Percentiles rank a stretch among this genome's conserved stretches.
phyloP scores from a whole-genome alignment of 441 rosid genomes.

The Pelargonium myrrhifolium region DNA sequence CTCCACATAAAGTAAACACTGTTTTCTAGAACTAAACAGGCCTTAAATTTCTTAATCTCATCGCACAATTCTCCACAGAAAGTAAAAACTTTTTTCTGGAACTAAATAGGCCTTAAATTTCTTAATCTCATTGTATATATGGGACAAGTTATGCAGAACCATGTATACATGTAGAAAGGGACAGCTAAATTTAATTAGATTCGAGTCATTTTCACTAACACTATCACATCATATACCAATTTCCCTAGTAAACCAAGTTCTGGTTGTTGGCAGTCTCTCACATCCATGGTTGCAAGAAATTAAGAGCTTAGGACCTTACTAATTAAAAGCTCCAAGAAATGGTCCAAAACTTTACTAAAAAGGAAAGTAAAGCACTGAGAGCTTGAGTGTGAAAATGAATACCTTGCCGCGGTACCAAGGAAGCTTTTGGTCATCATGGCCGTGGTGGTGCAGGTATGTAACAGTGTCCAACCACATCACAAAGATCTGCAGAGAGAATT shows the following conservation, averaged over 20 bases:
- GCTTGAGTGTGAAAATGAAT: background rate
- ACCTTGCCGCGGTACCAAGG: slow-evolving; percentile 99
- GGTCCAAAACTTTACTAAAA: background rate
- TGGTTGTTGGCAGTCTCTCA: background rate
- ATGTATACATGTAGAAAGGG: too few species aligned
- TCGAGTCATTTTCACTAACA: background rate
- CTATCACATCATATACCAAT: background rate
- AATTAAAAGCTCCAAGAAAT: background rate
- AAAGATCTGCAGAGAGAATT: slow-evolving; percentile 38
- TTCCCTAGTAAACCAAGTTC: background rate
- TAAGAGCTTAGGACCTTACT: background rate
- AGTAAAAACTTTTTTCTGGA: too few species aligned
- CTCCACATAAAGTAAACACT: too few species aligned
- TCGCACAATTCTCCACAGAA: too few species aligned
- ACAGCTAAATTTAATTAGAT: background rate
- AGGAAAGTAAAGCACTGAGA: background rate
- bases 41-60: too few species aligned
- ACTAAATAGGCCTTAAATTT: too few species aligned
- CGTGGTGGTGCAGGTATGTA: slow-evolving; percentile 92
- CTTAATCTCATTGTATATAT: background rate
- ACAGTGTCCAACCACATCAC: slow-evolving; percentile 81
- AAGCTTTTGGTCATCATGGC: slow-evolving; percentile 57
- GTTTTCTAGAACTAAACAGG: too few species aligned
- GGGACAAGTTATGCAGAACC: background rate
- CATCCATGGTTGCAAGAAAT: background rate